A percentile compares a stretch with the other conserved stretches of the same genome.
phyloP scores from a whole-genome alignment of 2,329 filamentous ascomycete genomes.

The Nannizziopsis arthrosporioides region DNA sequence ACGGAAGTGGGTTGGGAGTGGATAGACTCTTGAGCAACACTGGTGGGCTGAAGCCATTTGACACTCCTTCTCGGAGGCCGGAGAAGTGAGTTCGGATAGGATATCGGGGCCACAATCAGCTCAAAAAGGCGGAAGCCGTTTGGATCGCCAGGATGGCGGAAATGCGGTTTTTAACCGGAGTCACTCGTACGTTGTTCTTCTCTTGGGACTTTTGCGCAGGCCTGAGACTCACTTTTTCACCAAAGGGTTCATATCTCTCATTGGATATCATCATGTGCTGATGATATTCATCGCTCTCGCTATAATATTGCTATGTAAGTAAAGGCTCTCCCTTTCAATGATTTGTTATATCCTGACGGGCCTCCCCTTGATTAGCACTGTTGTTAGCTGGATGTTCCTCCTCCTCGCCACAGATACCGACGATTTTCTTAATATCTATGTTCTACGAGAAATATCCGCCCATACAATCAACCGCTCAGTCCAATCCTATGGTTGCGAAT shows the following conservation, averaged over 20 bases:
- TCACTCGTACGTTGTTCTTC: constrained; percentile 22
- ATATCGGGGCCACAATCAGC: neutral
- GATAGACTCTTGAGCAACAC: neutral
- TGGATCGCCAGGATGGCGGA: constrained; percentile 15
- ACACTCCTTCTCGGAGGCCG: constrained; percentile 31
- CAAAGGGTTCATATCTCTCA: constrained; percentile 47
- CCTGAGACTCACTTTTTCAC: neutral
- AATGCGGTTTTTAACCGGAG: constrained; percentile 22
- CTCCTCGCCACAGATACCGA: constrained; percentile 84
- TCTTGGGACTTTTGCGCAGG: neutral
- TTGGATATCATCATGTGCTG: constrained; percentile 71
- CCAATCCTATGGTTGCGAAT: constrained; percentile 74
- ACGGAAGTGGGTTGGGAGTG: neutral
- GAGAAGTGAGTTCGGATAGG: constrained; percentile 29
- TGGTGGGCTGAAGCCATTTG: neutral
- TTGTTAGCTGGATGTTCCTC: constrained; percentile 92
- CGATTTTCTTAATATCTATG: constrained; percentile 95
- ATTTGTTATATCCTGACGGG: constrained; percentile 19
- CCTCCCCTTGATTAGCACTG: constrained; percentile 53
- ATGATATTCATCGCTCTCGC: constrained; percentile 93
- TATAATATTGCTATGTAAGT: constrained; percentile 90
- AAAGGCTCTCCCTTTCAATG: constrained; percentile 1
- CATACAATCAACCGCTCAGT: constrained; percentile 70
- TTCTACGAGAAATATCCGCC: constrained; percentile 87
- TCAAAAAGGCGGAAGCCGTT: neutral